Conservation (phyloP, 768 basidiomycete genomes). For the Cyclocybe cylindracea region DNA sequence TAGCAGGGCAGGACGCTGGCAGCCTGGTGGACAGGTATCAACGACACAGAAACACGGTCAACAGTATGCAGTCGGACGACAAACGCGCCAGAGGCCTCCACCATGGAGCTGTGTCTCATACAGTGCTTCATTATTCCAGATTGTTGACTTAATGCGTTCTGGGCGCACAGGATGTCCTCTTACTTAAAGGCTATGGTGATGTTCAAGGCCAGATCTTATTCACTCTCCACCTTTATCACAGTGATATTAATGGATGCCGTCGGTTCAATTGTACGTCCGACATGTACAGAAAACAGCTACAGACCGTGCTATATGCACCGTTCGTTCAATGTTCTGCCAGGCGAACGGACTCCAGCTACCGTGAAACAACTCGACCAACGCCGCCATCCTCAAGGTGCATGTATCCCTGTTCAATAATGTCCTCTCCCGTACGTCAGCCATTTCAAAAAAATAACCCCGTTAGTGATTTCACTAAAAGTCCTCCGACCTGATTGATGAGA, state of each 20-base stretch:
- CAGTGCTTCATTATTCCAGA: slow-evolving; percentile 24
- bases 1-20: slow-evolving; percentile 42
- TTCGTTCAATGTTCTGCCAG: slow-evolving; percentile 59
- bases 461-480: too few relatives aligned
- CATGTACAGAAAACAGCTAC: slow-evolving; percentile 32
- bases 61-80: too few relatives aligned
- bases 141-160: slow-evolving; percentile 49
- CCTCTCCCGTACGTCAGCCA: slow-evolving; percentile 32
- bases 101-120: not conserved
- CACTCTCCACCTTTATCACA: not conserved
- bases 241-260: not conserved
- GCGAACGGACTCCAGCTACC: slow-evolving; percentile 45
- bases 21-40: slow-evolving; percentile 62
- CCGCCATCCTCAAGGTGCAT: slow-evolving; percentile 36
- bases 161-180: slow-evolving; percentile 48
- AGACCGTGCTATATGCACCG: slow-evolving; percentile 41
- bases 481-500: too few relatives aligned
- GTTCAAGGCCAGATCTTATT: too few relatives aligned
- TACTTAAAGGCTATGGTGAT: slow-evolving; percentile 53
- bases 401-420: slow-evolving; percentile 43
- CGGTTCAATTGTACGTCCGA: not conserved
- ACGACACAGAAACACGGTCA: slow-evolving; percentile 52
- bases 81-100: slow-evolving; percentile 18
- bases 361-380: slow-evolving; percentile 35
- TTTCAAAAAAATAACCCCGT: slow-evolving; percentile 25